Percentiles rank a stretch among this genome's conserved stretches.
These are phyloP conservation scores for Harringtonia aguacate DNA, from an alignment of 2,329 filamentous ascomycete species.

Conservation along the genomic window DNA sequence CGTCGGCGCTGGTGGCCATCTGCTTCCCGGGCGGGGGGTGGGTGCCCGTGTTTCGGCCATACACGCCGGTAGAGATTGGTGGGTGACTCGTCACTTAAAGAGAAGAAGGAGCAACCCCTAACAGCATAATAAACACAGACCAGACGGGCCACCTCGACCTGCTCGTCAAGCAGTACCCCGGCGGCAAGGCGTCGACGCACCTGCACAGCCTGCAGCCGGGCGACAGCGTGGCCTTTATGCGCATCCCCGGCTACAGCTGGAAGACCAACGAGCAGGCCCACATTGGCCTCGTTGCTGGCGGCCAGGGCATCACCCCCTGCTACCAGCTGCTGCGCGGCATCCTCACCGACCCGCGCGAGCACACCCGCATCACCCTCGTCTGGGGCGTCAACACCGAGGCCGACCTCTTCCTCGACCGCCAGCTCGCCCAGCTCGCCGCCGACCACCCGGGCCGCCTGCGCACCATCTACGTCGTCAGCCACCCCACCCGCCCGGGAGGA, in stretches of 20 bases:
- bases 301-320: constrained; percentile 62
- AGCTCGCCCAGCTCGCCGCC: constrained; percentile 40
- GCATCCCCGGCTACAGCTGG: constrained; percentile 45
- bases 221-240: constrained; percentile 46
- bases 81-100: constrained; percentile 13
- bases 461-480: constrained; percentile 46
- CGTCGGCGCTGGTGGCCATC: constrained; percentile 48
- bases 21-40: constrained; percentile 46
- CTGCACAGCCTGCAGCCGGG: constrained; percentile 57
- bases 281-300: constrained; percentile 58
- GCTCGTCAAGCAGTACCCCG: constrained; percentile 57
- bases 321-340: constrained; percentile 55
- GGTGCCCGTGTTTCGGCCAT: constrained; percentile 52
- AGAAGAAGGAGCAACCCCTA: no score
- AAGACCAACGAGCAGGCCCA: constrained; percentile 35
- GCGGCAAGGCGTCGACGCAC: constrained; percentile 52
- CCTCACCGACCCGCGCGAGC: constrained; percentile 48
- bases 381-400: constrained; percentile 55
- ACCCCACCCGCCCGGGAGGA: constrained; percentile 28
- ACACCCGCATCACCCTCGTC: constrained; percentile 52
- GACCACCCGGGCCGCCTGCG: constrained; percentile 43
- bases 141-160: constrained; percentile 50
- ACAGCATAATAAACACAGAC: constrained; percentile 25
- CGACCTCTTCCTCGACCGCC: constrained; percentile 47
- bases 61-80: constrained; percentile 51